These are phyloP conservation scores for Phytopythium sindhum DNA, from an alignment of 352 stramenopile genomes.

Conservation along the genomic window DNA sequence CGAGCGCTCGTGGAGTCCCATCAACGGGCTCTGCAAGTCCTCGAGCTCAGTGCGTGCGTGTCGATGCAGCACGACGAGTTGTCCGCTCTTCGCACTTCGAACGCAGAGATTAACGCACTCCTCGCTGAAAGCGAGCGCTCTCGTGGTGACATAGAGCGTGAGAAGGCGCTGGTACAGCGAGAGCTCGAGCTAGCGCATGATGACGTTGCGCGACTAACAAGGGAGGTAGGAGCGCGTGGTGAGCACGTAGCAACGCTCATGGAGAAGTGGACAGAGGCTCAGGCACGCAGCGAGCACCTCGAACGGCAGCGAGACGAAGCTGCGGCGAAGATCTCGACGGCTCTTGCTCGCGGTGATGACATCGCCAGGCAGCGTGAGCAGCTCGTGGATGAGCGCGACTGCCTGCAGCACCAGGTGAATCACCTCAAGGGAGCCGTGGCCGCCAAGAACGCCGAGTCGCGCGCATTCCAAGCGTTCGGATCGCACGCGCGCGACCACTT, in stretches of 20 bases:
- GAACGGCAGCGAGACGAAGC: slow-evolving; percentile 31
- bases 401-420: slow-evolving; percentile 63
- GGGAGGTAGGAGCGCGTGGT: slow-evolving; percentile 55
- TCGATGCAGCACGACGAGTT: slow-evolving; percentile 80
- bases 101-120: slow-evolving; percentile 33
- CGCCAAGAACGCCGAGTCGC: slow-evolving; percentile 64
- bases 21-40: slow-evolving; percentile 51
- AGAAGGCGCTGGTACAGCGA: slow-evolving; percentile 45
- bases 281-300: slow-evolving; percentile 54
- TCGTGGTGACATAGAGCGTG: slow-evolving; percentile 39
- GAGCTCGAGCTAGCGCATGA: slow-evolving; percentile 55
- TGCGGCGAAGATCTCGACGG: slow-evolving; percentile 20
- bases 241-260: slow-evolving; percentile 61
- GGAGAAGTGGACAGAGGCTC: slow-evolving; percentile 70
- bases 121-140: slow-evolving; percentile 36
- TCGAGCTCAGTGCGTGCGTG: slow-evolving; percentile 69
- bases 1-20: slow-evolving; percentile 53
- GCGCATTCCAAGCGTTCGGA: slow-evolving; percentile 69
- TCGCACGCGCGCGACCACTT: slow-evolving; percentile 58
- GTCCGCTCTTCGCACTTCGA: slow-evolving; percentile 37
- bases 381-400: slow-evolving; percentile 51
- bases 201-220: slow-evolving; percentile 43
- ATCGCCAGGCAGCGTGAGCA: slow-evolving; percentile 32
- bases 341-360: slow-evolving; percentile 57
- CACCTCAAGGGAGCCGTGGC: slow-evolving; percentile 70